A percentile compares a stretch with the other conserved stretches of the same genome.
phyloP scores from a whole-genome alignment of 1,284 basidiomycete species.

The Gymnopus androsaceus region DNA sequence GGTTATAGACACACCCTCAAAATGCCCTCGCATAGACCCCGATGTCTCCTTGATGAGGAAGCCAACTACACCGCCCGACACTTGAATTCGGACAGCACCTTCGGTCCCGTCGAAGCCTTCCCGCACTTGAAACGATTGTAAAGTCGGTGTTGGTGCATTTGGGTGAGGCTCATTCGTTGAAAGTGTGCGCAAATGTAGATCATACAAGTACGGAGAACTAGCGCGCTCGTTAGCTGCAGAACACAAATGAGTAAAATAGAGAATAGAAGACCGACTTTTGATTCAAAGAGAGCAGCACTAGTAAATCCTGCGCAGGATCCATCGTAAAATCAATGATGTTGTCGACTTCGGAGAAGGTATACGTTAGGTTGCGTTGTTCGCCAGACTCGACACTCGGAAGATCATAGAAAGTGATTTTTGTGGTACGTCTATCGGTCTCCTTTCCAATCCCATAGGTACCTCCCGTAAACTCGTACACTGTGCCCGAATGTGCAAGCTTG shows the following conservation, averaged over 20 bases:
- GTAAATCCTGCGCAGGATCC: conserved; percentile 52
- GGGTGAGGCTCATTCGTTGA: conserved; percentile 51
- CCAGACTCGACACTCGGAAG: conserved; percentile 24
- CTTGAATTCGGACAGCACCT: conserved; percentile 47
- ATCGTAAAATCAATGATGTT: conserved; percentile 54
- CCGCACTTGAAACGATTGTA: conserved; percentile 39
- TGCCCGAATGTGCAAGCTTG: conserved; percentile 43
- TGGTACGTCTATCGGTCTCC: conserved; percentile 36
- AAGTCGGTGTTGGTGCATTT: conserved; percentile 36
- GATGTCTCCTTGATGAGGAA: conserved; percentile 46
- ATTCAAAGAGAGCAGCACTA: conserved; percentile 46
- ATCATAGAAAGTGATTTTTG: conserved; percentile 47
- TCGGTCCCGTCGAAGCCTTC: conserved; percentile 27
- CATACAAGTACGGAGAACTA: conserved; percentile 44
- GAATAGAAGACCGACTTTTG: conserved; percentile 36
- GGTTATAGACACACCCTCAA: conserved; percentile 7
- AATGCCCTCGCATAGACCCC: conserved; percentile 31
- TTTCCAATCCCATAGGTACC: conserved; percentile 46
- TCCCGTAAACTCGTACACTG: conserved; percentile 49
- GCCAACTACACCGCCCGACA: conserved; percentile 45
- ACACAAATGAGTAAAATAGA: conserved; percentile 1
- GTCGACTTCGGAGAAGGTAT: conserved; percentile 38
- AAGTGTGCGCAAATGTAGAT: conserved; percentile 50
- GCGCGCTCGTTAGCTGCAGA: not conserved
- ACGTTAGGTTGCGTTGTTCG: conserved; percentile 39